Conservation (phyloP, 2,329 filamentous ascomycete genomes). For the Hortaea sp. region DNA sequence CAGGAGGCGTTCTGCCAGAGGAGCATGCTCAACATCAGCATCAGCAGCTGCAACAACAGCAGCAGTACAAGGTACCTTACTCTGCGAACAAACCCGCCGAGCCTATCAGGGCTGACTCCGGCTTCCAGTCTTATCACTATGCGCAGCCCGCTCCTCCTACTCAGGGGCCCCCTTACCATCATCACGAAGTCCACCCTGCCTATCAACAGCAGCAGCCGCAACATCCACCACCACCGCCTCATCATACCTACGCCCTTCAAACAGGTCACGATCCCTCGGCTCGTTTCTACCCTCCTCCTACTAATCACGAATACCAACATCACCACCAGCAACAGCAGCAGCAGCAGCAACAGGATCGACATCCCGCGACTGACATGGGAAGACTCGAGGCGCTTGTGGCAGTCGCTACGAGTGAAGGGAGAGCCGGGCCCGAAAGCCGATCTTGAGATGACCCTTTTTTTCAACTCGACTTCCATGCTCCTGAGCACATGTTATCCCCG, state of each 20-base stretch:
- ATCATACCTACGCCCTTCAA: constrained; percentile 24
- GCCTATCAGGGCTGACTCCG: constrained; percentile 23
- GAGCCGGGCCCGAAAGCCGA: constrained; percentile 18
- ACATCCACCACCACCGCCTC: not conserved
- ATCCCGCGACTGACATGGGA: constrained; percentile 35
- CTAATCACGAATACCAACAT: no score
- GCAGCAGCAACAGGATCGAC: not conserved
- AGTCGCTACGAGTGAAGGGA: constrained; percentile 50
- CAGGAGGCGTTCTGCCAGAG: constrained; percentile 27
- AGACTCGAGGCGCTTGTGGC: constrained; percentile 55
- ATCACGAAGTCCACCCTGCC: no score
- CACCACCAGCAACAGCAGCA: constrained; percentile 21
- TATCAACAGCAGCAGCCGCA: no score
- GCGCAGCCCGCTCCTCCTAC: not conserved
- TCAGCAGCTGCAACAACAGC: constrained; percentile 23
- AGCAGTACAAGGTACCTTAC: constrained; percentile 8
- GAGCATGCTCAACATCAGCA: constrained; percentile 17
- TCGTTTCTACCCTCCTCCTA: constrained; percentile 12
- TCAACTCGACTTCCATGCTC: no score
- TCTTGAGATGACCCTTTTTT: constrained; percentile 3
- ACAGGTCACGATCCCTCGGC: constrained; percentile 20
- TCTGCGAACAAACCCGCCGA: constrained; percentile 18
- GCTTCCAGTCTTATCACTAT: constrained; percentile 21
- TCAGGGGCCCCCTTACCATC: not conserved
- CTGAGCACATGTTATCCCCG: no score